These are phyloP conservation scores for Aspergillus calidoustus DNA, from an alignment of 2,329 filamentous ascomycete species.

Conservation along the genomic window DNA sequence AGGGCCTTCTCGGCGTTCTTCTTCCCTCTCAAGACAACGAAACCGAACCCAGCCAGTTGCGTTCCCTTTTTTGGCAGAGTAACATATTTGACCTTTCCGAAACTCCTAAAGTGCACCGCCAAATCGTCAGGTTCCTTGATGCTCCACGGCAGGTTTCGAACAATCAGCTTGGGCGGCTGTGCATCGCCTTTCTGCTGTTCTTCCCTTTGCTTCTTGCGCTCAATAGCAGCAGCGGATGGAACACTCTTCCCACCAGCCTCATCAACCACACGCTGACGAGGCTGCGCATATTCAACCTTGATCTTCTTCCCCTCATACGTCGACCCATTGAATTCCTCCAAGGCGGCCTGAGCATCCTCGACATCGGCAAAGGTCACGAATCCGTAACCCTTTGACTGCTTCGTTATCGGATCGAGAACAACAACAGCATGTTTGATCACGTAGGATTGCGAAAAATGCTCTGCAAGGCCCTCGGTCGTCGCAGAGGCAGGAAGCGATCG, in stretches of 20 bases:
- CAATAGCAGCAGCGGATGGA: constrained; percentile 40
- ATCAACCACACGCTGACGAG: constrained; percentile 72
- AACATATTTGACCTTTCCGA: constrained; percentile 87
- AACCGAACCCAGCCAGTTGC: constrained; percentile 83
- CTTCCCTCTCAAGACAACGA: constrained; percentile 82
- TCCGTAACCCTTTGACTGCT: constrained; percentile 87
- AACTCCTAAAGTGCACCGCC: constrained; percentile 77
- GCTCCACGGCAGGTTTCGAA: constrained; percentile 95
- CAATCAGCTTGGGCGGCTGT: constrained; percentile 76
- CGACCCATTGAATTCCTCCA: constrained; percentile 78
- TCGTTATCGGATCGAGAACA: constrained; percentile 82
- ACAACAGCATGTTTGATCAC: constrained; percentile 96
- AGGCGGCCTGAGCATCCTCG: constrained; percentile 83
- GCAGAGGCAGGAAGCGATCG: constrained; percentile 78
- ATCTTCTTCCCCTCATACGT: constrained; percentile 80
- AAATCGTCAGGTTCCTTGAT: constrained; percentile 86
- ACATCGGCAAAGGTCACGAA: constrained; percentile 96
- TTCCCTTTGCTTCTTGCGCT: constrained; percentile 53
- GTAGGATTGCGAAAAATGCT: constrained; percentile 91
- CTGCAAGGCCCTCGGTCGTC: constrained; percentile 80
- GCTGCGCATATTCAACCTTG: constrained; percentile 84
- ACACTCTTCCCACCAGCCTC: constrained; percentile 52
- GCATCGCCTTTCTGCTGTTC: constrained; percentile 65
- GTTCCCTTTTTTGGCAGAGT: constrained; percentile 79
- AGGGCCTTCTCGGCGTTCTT: constrained; percentile 93